Percentiles rank a stretch among this genome's conserved stretches.
phyloP scores from a whole-genome alignment of 345 rosid species.

The Psidium friedrichsthalianum region DNA sequence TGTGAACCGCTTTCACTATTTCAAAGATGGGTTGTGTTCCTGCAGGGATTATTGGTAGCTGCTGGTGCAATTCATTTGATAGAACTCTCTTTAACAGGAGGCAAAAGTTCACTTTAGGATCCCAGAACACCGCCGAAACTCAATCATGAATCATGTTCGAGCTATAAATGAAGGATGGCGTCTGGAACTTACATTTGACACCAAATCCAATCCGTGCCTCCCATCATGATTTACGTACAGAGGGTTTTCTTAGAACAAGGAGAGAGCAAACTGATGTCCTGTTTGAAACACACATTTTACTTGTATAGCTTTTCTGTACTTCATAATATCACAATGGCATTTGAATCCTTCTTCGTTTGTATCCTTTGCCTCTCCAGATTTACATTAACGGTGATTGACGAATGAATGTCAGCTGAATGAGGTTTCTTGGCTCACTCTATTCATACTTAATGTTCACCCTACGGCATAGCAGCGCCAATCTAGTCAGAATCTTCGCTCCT shows the following conservation, averaged over 20 bases:
- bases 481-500: neutral
- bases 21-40: slow-evolving; percentile 67
- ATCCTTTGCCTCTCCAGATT: neutral
- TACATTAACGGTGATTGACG: neutral
- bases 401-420: neutral
- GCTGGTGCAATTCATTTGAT: neutral
- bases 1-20: slow-evolving; percentile 82
- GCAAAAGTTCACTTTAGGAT: neutral
- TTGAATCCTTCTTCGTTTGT: neutral
- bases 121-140: neutral
- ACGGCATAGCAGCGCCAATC: neutral
- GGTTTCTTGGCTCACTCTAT: neutral
- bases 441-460: neutral
- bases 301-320: neutral
- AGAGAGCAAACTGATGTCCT: neutral
- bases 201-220: neutral
- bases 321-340: neutral
- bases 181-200: neutral
- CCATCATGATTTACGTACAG: neutral
- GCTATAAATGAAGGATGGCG: neutral
- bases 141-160: neutral
- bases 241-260: neutral
- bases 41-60: slow-evolving; percentile 80
- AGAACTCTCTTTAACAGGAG: neutral
- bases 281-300: neutral